Percentiles rank a stretch among this genome's conserved stretches.
Conservation (phyloP, 495 filamentous ascomycete species). For the Physcia stellaris region DNA sequence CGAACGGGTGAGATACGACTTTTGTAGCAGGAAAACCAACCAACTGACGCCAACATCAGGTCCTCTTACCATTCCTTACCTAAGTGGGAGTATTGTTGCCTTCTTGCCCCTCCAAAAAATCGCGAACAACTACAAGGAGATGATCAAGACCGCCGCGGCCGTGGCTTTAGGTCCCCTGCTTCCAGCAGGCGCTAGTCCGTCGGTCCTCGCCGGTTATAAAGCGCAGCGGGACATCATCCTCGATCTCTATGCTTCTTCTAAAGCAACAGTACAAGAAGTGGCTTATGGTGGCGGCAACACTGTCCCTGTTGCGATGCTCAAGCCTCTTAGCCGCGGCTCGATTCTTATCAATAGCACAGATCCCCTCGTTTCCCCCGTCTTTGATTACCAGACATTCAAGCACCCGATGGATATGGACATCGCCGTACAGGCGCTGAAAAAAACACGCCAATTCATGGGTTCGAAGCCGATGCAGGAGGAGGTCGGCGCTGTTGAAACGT, state of each 20-base stretch:
- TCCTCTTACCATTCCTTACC: constrained; percentile 8
- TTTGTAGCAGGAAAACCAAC: background rate
- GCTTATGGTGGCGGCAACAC: constrained; percentile 16
- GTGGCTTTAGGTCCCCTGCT: background rate
- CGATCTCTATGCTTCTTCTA: constrained; percentile 22
- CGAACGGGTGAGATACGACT: constrained; percentile 17
- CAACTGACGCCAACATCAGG: constrained; percentile 8
- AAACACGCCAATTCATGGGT: constrained; percentile 8
- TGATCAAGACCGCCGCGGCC: background rate
- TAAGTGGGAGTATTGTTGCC: constrained; percentile 5
- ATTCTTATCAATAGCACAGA: constrained; percentile 25
- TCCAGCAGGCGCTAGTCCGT: constrained; percentile 12
- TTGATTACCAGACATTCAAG: constrained; percentile 14
- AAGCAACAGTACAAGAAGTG: constrained; percentile 5
- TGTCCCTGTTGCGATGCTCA: constrained; percentile 22
- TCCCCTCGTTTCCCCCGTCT: constrained; percentile 23
- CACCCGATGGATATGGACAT: background rate
- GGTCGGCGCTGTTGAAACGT: background rate
- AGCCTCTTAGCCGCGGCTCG: constrained; percentile 24
- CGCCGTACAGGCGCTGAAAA: background rate
- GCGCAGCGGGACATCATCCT: constrained; percentile 22
- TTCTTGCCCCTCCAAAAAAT: constrained; percentile 7
- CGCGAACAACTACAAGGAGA: background rate
- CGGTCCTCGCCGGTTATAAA: constrained; percentile 22
- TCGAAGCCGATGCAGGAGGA: constrained; percentile 3